Base-by-base conservation (phyloP, 768 basidiomycete species). In the Auricularia sp. region DNA sequence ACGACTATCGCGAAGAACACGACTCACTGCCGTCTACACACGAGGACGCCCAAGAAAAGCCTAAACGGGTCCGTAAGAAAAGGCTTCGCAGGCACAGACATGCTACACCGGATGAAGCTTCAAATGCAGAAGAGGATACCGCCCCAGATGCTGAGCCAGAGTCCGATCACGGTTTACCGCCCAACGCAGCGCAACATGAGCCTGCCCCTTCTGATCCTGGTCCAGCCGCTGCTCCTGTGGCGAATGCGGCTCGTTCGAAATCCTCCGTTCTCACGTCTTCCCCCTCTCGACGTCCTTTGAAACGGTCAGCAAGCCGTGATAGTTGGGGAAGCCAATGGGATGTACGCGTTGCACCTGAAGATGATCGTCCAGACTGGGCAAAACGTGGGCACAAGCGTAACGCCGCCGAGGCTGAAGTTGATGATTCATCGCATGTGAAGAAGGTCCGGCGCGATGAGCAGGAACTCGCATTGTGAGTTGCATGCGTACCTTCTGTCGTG, bases 1-100 rank as follows among this genome's bases (percentile, higher is more conserved):
- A 83, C 1, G 76, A 12, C 6, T 51, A 51, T 18, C 16, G 47
- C 47, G 6, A 51, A 18, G 18, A 51, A 21, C 14, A 51, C 47
- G 47, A 18, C 18, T 12, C 18, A 8, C 7, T 8, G 39, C 39
- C 39, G 39, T 14, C 39, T 42, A 14, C 39, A 42, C 8, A 42
- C 39, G 39, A 42, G 7, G 47, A 23, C 16, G 16, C 11, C 6
- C 8, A 51, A 18, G 18, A 6, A 16, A 51, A 51, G 6, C 8
- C 8, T 10, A 18, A 16, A 51, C 47, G 18, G 14, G 11, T 18
- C 47, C 47, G 47, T 18, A 51, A 51, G 47, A 51, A 21, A 18
- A 51, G 18, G 18, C 18, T 18, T 21, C 5, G 11, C 47, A 18
- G 6, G 18, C 18, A 8, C 18, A 18, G 18, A 8, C 39, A 7